These are phyloP conservation scores for Diaporthe eres DNA, from an alignment of 2,329 filamentous ascomycete genomes.

Conservation along the genomic window DNA sequence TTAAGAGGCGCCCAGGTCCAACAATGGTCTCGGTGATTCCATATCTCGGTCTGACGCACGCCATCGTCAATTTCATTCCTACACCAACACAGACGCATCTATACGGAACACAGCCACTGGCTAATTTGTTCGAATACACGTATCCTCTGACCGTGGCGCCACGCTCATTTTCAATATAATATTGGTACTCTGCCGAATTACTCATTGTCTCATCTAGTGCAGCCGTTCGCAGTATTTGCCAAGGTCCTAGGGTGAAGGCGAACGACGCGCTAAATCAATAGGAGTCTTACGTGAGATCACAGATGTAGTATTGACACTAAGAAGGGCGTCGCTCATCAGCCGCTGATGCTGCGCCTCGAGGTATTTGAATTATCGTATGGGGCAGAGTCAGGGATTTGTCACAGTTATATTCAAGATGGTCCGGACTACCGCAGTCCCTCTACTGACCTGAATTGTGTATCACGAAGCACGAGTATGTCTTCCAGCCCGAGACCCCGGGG, in stretches of 20 bases:
- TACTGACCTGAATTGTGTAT: not conserved
- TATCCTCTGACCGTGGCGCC: not conserved
- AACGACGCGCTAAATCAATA: not conserved
- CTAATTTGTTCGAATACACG: not conserved
- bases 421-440: not conserved
- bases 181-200: not conserved
- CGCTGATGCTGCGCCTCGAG: constrained; percentile 22
- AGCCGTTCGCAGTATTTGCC: not conserved
- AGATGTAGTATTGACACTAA: not conserved
- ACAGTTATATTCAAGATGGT: not conserved
- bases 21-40: not conserved
- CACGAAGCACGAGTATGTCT: constrained; percentile 10
- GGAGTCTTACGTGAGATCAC: constrained; percentile 32
- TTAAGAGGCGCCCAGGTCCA: not conserved
- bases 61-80: not conserved
- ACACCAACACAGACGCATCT: not conserved
- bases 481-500: not conserved
- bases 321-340: not conserved
- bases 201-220: not conserved
- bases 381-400: not conserved
- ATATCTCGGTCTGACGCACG: not conserved
- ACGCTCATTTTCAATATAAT: not conserved
- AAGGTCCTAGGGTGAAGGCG: not conserved
- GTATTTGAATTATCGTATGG: not conserved
- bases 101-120: not conserved